A percentile compares a stretch with the other conserved stretches of the same genome.
These are phyloP conservation scores for Rhizophagus clarus DNA, from an alignment of 192 early-diverging fungal species.

Conservation along the genomic window DNA sequence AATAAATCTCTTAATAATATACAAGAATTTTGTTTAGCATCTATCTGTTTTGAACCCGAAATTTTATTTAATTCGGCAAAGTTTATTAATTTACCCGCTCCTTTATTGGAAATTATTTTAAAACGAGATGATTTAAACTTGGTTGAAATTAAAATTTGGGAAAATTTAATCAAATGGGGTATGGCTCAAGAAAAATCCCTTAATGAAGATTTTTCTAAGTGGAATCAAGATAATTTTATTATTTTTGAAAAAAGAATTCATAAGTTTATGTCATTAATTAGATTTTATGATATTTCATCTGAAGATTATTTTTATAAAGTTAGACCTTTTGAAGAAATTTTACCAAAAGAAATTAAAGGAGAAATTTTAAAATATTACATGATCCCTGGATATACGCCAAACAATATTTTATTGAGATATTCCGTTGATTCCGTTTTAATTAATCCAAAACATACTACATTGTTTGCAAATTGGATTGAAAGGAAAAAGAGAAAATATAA, in stretches of 20 bases:
- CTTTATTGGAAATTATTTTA: not conserved
- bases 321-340: not conserved
- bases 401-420: not conserved
- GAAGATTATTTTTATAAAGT: constrained; percentile 9
- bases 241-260: not conserved
- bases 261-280: constrained; percentile 16
- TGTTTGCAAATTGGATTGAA: constrained; percentile 11
- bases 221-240: constrained; percentile 6
- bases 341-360: not conserved
- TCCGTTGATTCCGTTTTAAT: constrained; percentile 8
- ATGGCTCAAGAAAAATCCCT: not conserved
- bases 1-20: too few species aligned
- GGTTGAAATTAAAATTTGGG: constrained; percentile 26
- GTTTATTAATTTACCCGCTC: too few species aligned
- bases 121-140: constrained; percentile 15
- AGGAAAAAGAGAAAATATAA: not conserved
- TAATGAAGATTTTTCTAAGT: not conserved
- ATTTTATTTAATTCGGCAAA: too few species aligned
- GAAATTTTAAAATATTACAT: constrained; percentile 14
- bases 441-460: not conserved
- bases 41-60: too few species aligned
- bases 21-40: too few species aligned
- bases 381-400: not conserved
- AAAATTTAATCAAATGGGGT: constrained; percentile 26
- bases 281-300: constrained; percentile 10